Base-by-base conservation (phyloP, 2,329 filamentous ascomycete genomes). In the Fusarium algeriense region DNA sequence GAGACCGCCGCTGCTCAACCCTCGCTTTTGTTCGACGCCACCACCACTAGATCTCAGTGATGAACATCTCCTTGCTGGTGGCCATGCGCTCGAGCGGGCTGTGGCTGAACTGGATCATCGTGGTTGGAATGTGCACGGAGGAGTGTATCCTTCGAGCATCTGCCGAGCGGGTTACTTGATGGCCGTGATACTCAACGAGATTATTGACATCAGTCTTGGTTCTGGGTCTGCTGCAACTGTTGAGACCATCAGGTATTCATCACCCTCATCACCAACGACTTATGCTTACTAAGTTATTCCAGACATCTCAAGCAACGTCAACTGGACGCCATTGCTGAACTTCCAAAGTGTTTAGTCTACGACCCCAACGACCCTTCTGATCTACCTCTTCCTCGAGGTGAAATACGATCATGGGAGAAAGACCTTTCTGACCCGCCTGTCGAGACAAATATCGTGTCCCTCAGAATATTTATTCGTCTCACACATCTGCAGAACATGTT, bases 401-500 rank as follows among this genome's bases (percentile, higher is more conserved):
- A 37, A 1, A 17, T 34, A 1, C 3, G 7, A 0, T 3, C 30
- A 0, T 23, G 46, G 3, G 53, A 48, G 1, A 66, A 20, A 1
- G 61, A 66, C 3, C 12, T 66, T 10, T 37, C 61, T 7, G 63
- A 66, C 17, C 40, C 62, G 7, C 53, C 26, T 0, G 7, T 60
- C 2, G 53, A 46, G 2, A 14, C 34, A 6, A 60, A 66, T 0
- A 7, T 32, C 4, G 32, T 66, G 1, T 58, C 63, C 0, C n/a
- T 66, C 2, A 52, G 19, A 7, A 66, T 66, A 4, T 66, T 66
- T 6, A 23, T 19, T 2, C 40, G 61, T 5, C 20, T 66, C n/a
- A 60, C 61, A 1, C 61, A 66, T 19, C 7, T 66, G 0, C 63
- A 66, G 7, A 66, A 66, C 4, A 66, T 66, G 61, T 66, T 66